Base-by-base conservation (phyloP, 148 eudicot species). In the Spergularia bocconei region DNA sequence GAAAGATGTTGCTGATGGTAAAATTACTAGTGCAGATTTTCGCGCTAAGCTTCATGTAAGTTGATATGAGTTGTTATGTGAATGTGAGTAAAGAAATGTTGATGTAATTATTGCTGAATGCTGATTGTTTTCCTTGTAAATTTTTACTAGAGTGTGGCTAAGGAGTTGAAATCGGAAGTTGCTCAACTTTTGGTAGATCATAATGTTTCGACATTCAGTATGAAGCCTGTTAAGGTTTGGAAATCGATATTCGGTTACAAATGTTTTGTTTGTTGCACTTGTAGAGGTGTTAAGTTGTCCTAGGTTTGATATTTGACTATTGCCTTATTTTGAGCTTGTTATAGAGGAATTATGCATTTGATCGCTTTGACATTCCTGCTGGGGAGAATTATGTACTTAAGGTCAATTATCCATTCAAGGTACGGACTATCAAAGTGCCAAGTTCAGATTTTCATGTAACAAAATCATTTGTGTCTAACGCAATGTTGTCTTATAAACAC, bases 311-410 rank as follows among this genome's bases (percentile, higher is more conserved):
- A 7, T 25, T n/a, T 60, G 64, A 39, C 23, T 38, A 9, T 29
- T 70, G 25, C 47, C 20, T 77, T 44, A 11, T 56, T 39, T 74
- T 64, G 19, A 44, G 60, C 38, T 17, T 76, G 63, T 71, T 68
- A 15, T 81, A 96, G 99, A 96, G 98, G 79, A 91, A 73, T 57
- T 96, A 96, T 85, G 97, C 99, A 52, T 96, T 96, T 85, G 99
- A 95, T 80, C 88, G 90, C 55, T 77, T 90, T 77, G 97, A 96
- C 78, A 78, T 96, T 80, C 94, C 94, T 66, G 64, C 56, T 25
- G 97, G 94, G 72, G 94, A 91, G 83, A 90, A 87, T 78, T 91
- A 90, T 71, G 88, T 81, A 58, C 88, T 96, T 39, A 89, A 96
- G 85, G 83, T 96, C 80, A 96, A 83, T 77, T 96, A 96, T 83